Conservation (phyloP, 2,329 filamentous ascomycete species). For the Scedosporium dehoogii region DNA sequence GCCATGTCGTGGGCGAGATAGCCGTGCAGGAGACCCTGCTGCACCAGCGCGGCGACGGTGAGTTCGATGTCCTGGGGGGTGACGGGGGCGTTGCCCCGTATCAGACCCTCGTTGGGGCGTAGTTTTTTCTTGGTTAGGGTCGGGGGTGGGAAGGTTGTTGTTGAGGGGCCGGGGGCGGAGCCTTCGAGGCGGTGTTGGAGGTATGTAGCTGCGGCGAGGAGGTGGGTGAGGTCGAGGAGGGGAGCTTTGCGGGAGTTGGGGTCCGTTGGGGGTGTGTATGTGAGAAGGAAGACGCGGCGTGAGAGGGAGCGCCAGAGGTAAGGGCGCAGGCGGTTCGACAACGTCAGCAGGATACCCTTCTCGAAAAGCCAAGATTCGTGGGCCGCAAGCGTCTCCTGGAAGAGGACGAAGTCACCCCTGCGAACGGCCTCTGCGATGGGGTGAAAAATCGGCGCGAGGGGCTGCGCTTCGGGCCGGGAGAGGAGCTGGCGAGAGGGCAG, state of each 20-base stretch:
- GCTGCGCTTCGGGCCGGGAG: constrained; percentile 57
- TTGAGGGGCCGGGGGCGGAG: constrained; percentile 36
- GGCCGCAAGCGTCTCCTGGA: constrained; percentile 57
- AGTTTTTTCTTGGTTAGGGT: constrained; percentile 37
- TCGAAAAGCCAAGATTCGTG: constrained; percentile 65
- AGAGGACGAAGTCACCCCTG: constrained; percentile 63
- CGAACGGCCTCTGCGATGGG: constrained; percentile 66
- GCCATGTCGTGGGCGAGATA: constrained; percentile 70
- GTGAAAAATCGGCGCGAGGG: constrained; percentile 55
- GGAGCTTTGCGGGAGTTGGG: constrained; percentile 53
- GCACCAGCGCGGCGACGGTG: constrained; percentile 64
- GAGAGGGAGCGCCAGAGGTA: constrained; percentile 77
- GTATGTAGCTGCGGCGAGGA: constrained; percentile 54
- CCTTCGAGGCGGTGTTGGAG: constrained; percentile 56
- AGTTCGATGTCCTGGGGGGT: constrained; percentile 62
- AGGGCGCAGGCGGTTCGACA: constrained; percentile 69
- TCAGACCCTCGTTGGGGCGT: constrained; percentile 46
- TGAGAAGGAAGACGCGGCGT: constrained; percentile 67
- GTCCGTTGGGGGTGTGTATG: constrained; percentile 56
- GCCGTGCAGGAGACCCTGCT: constrained; percentile 72
- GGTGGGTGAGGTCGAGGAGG: constrained; percentile 61
- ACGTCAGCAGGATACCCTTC: constrained; percentile 64
- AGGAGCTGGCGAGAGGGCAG: constrained; percentile 64
- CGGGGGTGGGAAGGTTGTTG: constrained; percentile 27
- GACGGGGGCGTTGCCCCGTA: constrained; percentile 54